Conservation (phyloP, 2,329 filamentous ascomycete genomes). For the Claviceps humidiphila region DNA sequence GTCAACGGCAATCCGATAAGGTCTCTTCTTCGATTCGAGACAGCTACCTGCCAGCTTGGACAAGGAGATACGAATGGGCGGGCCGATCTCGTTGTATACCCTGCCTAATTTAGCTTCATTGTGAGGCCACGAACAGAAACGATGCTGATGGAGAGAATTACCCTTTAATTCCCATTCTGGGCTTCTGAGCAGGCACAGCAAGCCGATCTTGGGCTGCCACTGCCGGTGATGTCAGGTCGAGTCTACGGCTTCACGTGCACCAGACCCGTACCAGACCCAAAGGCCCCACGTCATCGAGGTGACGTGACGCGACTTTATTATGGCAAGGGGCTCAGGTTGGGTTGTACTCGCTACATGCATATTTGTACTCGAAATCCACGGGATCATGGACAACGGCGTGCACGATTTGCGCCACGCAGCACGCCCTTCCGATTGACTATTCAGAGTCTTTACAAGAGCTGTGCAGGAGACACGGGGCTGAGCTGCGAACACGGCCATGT, state of each 20-base stretch:
- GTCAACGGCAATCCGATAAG: conserved; percentile 80
- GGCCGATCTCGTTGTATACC: conserved; percentile 80
- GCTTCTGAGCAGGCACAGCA: background rate
- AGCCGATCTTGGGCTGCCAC: background rate
- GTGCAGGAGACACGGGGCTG: background rate
- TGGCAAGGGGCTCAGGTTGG: too few species aligned
- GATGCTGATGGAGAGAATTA: conserved; percentile 14
- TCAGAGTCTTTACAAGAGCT: too few species aligned
- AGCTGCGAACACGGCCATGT: conserved; percentile 22
- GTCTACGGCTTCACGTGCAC: background rate
- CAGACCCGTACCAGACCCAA: too few species aligned
- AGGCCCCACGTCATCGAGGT: conserved; percentile 18
- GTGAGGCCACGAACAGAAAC: too few species aligned
- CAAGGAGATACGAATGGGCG: conserved; percentile 66
- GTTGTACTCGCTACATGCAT: background rate
- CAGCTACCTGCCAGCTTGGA: conserved; percentile 70
- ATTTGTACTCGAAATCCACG: background rate
- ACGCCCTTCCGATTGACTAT: too few species aligned
- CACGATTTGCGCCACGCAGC: too few species aligned
- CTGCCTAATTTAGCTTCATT: conserved; percentile 30
- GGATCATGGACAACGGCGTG: too few species aligned
- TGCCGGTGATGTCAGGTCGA: background rate
- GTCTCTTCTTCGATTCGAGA: conserved; percentile 54
- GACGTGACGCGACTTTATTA: conserved; percentile 7
- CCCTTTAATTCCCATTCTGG: conserved; percentile 53